Evolutionary conservation across 768 basidiomycete species (phyloP).

Genomic region (Amanita muscaria): DNA sequence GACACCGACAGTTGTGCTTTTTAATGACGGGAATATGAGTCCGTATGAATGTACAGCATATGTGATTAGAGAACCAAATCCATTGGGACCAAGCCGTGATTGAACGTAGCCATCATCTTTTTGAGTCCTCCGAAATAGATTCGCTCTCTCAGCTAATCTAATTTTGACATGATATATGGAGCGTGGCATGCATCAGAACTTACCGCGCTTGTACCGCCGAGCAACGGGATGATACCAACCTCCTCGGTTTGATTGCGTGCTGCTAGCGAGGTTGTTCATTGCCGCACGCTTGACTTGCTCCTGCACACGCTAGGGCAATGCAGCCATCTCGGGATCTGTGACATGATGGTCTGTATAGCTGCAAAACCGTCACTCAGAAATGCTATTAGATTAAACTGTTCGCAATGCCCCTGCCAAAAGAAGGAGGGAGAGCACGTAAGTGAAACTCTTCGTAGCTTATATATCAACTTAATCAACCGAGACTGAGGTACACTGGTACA

Average conservation of each 20-base stretch:
- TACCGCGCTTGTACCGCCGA: constrained; percentile 52
- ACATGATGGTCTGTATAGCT: constrained; percentile 67
- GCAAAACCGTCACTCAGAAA: too few relatives aligned
- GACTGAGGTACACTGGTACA: too few relatives aligned
- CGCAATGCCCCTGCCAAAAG: too few relatives aligned
- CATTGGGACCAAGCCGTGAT: constrained; percentile 65
- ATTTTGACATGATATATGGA: not conserved
- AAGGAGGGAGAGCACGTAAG: too few relatives aligned
- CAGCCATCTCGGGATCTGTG: constrained; percentile 55
- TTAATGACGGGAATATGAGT: too few relatives aligned
- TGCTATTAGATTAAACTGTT: too few relatives aligned
- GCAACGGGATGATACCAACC: constrained; percentile 36
- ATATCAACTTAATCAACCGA: too few relatives aligned
- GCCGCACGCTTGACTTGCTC: constrained; percentile 65
- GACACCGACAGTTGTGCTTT: too few relatives aligned
- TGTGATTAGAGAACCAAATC: constrained; percentile 37
- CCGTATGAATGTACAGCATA: too few relatives aligned
- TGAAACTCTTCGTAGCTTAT: too few relatives aligned
- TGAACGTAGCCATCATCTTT: constrained; percentile 53
- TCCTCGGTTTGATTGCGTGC: constrained; percentile 14
- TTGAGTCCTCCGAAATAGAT: constrained; percentile 58
- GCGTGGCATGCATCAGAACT: constrained; percentile 19
- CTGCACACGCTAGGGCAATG: constrained; percentile 54
- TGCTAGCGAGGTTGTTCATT: constrained; percentile 24
- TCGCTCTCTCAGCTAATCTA: constrained; percentile 74